phyloP scores from a whole-genome alignment of 495 filamentous ascomycete genomes.

The Podospora sp. region DNA sequence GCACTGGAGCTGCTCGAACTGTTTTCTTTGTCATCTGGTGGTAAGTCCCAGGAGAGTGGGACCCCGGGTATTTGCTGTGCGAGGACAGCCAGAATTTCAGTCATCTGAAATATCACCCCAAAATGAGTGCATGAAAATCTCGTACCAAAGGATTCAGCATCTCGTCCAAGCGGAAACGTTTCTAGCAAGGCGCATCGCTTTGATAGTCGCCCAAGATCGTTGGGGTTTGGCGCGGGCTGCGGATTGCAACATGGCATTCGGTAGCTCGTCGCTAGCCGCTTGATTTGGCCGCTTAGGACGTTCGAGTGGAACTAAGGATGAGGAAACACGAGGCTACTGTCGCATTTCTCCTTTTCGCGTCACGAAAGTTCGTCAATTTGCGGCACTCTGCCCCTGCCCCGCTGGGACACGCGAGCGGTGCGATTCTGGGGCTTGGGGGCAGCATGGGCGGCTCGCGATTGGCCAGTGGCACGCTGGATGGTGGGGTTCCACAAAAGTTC shows the following conservation, averaged over 20 bases:
- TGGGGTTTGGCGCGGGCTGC: not conserved
- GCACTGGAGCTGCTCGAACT: too few species aligned
- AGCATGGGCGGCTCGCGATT: not conserved
- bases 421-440: not conserved
- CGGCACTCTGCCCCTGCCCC: not conserved
- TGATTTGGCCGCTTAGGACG: not conserved
- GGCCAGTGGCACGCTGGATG: not conserved
- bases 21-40: too few species aligned
- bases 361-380: not conserved
- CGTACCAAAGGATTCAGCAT: too few species aligned
- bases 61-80: too few species aligned
- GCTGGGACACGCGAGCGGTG: not conserved
- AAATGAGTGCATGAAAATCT: too few species aligned
- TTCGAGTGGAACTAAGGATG: not conserved
- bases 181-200: not conserved
- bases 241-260: not conserved
- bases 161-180: not conserved
- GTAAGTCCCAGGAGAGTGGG: too few species aligned
- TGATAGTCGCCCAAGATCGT: not conserved
- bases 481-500: not conserved
- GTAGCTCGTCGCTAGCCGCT: not conserved
- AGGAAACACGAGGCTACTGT: not conserved
- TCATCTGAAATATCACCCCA: too few species aligned
- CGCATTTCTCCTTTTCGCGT: not conserved
- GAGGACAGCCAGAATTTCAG: too few species aligned